Evolutionary conservation across 1,284 basidiomycete genomes (phyloP), one percentile per base, ranked within the genome.

Genomic region (Sporisorium reilianum): DNA sequence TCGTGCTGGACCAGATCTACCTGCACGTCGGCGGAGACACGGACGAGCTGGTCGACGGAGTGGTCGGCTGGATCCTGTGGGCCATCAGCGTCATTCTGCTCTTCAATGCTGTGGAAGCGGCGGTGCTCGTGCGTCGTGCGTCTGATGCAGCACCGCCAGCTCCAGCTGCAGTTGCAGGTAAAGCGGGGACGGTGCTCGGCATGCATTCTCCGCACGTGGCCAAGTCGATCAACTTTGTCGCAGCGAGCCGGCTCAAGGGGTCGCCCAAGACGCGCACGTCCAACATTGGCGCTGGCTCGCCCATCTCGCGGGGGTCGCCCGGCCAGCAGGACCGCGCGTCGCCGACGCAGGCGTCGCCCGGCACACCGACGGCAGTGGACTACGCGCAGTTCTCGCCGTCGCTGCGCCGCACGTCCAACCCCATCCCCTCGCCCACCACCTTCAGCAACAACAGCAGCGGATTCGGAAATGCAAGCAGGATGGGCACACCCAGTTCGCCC

Each of bases 201-300:
- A 56, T 73, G 25, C 64, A 73, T n/a, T 73, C 70, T 3, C 64
- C 70, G 0, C 53, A 60, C 26, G 53, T 64, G 5, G 57, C 61
- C n/a, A 73, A 64, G 34, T 53, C 49, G 23, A 52, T 73, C 64
- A 66, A 73, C 59, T 73, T 73, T 64, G 64, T 73, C 36, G 70
- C 70, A 5, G 70, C 70, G 7, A 67, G 64, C 26, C 11, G 70
- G 26, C 25, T 65, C 18, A 70, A 67, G 36, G 73, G 73, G 10
- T 67, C 64, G 3, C 73, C 73, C 26, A 75, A 75, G 36, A 75
- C 73, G 6, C 55, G 73, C 14, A 55, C 55, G 11, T 51, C 41
- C 2, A 55, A 30, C 34, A 64, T 71, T 18, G 73, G 73, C 20
- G 44, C 73, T 2, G 61, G 55, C 0, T 75, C 73, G 12, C 73